A percentile compares a stretch with the other conserved stretches of the same genome.
Evolutionary conservation across 768 basidiomycete species (phyloP).

Genomic region (Termitomyces titanicus): DNA sequence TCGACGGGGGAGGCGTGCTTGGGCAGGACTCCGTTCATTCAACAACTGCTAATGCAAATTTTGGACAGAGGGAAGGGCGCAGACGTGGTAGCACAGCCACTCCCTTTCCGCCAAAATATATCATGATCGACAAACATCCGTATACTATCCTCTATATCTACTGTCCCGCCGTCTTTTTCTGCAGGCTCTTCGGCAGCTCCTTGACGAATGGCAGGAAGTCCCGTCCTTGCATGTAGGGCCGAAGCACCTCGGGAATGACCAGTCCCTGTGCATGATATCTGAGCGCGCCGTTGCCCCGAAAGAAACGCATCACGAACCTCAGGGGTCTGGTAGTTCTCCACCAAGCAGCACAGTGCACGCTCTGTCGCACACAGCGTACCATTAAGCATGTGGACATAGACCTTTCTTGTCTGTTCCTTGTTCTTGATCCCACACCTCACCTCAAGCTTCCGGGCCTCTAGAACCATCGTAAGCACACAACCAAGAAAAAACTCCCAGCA

Average conservation of each 20-base stretch:
- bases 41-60: constrained; percentile 5
- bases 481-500: constrained; percentile 13
- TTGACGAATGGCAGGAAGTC: constrained; percentile 85
- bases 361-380: constrained; percentile 97
- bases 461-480: constrained; percentile 1
- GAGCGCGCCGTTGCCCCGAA: constrained; percentile 4
- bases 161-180: constrained; percentile 56
- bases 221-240: constrained; percentile 95
- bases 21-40: constrained; percentile 34
- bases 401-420: constrained; percentile 85
- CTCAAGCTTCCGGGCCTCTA: constrained; percentile 92
- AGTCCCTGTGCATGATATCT: constrained; percentile 62
- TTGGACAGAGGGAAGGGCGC: neutral
- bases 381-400: constrained; percentile 99
- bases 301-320: constrained; percentile 54
- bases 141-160: neutral
- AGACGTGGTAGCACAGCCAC: constrained; percentile 25
- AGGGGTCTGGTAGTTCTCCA: constrained; percentile 97
- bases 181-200: constrained; percentile 72
- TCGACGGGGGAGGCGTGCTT: constrained; percentile 39
- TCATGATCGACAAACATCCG: neutral
- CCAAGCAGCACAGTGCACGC: constrained; percentile 92
- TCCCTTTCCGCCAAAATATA: neutral
- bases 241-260: constrained; percentile 82
- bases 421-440: constrained; percentile 89